These are phyloP conservation scores for Miscanthus sacchariflorus DNA, from an alignment of 202 grass and related monocot genomes.

Conservation along the genomic window DNA sequence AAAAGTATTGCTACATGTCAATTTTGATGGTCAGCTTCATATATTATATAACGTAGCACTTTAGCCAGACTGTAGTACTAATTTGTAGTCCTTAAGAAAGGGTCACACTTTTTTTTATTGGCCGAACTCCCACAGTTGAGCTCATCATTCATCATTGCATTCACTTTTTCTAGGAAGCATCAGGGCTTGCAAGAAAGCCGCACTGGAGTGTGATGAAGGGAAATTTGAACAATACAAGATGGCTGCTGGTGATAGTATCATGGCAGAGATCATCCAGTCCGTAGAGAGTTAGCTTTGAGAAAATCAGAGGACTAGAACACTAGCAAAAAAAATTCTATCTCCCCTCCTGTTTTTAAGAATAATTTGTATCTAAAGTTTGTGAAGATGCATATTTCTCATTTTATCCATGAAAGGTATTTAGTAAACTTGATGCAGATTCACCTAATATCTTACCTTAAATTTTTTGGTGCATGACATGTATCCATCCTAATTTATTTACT, in stretches of 20 bases:
- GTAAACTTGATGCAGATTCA: no score
- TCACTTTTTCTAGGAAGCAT: conserved; percentile 52
- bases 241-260: conserved; percentile 42
- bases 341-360: background rate
- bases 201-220: conserved; percentile 66
- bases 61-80: background rate
- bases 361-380: no score
- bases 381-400: no score
- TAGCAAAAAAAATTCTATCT: conserved; percentile 31
- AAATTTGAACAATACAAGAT: conserved; percentile 73
- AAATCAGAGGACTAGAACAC: conserved; percentile 52
- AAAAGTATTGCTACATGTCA: background rate
- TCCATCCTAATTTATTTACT: no score
- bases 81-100: background rate
- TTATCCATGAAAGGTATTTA: no score
- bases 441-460: no score
- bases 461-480: no score
- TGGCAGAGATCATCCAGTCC: conserved; percentile 42
- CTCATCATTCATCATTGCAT: no score
- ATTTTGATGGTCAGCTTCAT: background rate
- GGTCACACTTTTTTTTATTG: no score
- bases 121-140: no score
- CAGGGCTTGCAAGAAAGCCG: conserved; percentile 67
- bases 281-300: conserved; percentile 54
- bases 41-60: background rate